phyloP scores from a whole-genome alignment of 164 flowering plant species.

The Stephania yunnanensis region DNA sequence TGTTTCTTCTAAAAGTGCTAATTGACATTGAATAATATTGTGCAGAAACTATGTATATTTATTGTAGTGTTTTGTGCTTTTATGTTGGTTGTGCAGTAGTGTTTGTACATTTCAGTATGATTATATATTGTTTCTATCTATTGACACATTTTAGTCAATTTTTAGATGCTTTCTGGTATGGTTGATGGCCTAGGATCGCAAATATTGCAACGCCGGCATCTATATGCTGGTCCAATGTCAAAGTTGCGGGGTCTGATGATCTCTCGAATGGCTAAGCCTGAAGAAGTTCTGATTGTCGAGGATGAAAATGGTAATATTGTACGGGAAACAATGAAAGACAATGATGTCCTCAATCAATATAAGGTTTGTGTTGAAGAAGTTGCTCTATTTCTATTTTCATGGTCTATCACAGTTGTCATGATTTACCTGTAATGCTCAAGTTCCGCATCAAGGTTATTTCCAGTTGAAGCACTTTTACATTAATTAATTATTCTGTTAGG shows the following conservation, averaged over 20 bases:
- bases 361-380: conserved; percentile 44
- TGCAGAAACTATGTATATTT: background rate
- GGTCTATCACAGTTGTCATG: background rate
- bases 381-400: background rate
- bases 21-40: no score
- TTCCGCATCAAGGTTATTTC: background rate
- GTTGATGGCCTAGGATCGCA: conserved; percentile 80
- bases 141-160: background rate
- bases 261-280: conserved; percentile 99
- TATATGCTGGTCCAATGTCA: conserved; percentile 80
- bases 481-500: background rate
- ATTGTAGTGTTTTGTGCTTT: background rate
- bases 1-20: background rate
- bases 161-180: conserved; percentile 42
- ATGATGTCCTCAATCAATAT: conserved; percentile 98
- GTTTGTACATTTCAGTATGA: background rate
- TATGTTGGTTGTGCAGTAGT: background rate
- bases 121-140: background rate
- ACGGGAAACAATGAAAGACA: conserved; percentile 98
- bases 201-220: conserved; percentile 67
- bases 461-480: background rate
- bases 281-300: conserved; percentile 95
- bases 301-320: conserved; percentile 99
- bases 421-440: background rate
- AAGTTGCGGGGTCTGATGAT: conserved; percentile 92